These are phyloP conservation scores for Fragaria ananassa DNA, from an alignment of 306 rosid species.

Conservation along the genomic window DNA sequence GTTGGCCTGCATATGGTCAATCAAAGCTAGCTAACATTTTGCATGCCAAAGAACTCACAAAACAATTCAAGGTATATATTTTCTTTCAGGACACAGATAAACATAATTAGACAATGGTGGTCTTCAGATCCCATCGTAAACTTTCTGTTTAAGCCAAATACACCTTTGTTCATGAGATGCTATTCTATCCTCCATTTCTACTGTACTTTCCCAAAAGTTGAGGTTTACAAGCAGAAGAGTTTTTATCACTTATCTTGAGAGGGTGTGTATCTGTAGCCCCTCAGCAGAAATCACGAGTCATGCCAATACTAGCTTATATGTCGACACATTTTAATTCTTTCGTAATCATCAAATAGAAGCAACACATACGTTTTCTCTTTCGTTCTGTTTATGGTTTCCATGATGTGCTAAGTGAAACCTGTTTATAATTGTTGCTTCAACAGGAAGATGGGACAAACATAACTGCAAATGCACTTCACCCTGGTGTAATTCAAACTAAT, in stretches of 20 bases:
- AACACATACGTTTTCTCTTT: not conserved
- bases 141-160: not conserved
- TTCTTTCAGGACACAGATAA: slow-evolving; percentile 19
- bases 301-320: slow-evolving; percentile 3
- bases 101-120: slow-evolving; percentile 11
- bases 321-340: not conserved
- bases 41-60: slow-evolving; percentile 82
- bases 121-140: not conserved
- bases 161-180: not conserved
- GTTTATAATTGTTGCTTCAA: slow-evolving; percentile 26
- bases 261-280: not conserved
- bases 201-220: not conserved
- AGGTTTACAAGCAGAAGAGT: not conserved
- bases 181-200: not conserved
- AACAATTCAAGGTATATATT: slow-evolving; percentile 48
- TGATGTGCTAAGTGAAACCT: slow-evolving; percentile 6
- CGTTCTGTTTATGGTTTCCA: not conserved
- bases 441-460: slow-evolving; percentile 70
- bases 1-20: slow-evolving; percentile 75
- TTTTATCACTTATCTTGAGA: not conserved
- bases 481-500: slow-evolving; percentile 65
- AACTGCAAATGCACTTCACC: slow-evolving; percentile 89
- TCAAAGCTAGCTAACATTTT: slow-evolving; percentile 86
- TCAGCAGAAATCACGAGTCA: not conserved
- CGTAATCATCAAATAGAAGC: not conserved